Conservation (phyloP, 1,284 basidiomycete genomes). For the Ceratobasidium sp. region DNA sequence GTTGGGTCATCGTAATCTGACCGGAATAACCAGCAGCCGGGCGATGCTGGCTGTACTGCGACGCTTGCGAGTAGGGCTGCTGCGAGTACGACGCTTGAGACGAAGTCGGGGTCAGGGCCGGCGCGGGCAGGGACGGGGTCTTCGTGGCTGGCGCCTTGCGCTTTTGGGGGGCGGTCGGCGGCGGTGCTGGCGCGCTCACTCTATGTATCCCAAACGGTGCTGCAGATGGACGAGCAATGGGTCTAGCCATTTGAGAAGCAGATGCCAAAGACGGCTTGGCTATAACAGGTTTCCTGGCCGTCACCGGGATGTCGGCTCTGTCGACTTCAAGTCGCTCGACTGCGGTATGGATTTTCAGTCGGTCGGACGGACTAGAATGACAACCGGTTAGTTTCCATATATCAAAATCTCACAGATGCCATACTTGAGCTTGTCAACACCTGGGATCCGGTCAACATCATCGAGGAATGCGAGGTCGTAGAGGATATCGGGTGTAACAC, state of each 20-base stretch:
- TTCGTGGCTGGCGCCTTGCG: slow-evolving; percentile 2
- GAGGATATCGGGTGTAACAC: slow-evolving; percentile 67
- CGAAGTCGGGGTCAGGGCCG: not conserved
- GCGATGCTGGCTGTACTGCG: not conserved
- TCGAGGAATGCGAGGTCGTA: slow-evolving; percentile 56
- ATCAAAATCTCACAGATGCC: slow-evolving; percentile 41
- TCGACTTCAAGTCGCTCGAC: slow-evolving; percentile 61
- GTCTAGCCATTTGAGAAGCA: slow-evolving; percentile 43
- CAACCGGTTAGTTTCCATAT: slow-evolving; percentile 8
- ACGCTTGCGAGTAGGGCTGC: not conserved
- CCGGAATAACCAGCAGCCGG: not conserved
- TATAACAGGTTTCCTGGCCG: slow-evolving; percentile 41
- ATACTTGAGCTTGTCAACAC: slow-evolving; percentile 62
- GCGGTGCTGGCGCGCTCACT: not conserved
- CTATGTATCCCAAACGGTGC: slow-evolving; percentile 35
- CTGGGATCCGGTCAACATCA: slow-evolving; percentile 56
- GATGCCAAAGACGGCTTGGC: slow-evolving; percentile 36
- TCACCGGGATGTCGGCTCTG: slow-evolving; percentile 56
- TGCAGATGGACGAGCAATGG: slow-evolving; percentile 40
- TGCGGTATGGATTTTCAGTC: slow-evolving; percentile 66
- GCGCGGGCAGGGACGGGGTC: not conserved
- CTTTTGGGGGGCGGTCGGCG: slow-evolving; percentile 11
- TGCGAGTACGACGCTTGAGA: slow-evolving; percentile 7
- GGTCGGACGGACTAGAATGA: slow-evolving; percentile 59
- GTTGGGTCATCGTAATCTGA: slow-evolving; percentile 27